Conservation (phyloP, 2,329 filamentous ascomycete species). For the Cladosporium halotolerans region DNA sequence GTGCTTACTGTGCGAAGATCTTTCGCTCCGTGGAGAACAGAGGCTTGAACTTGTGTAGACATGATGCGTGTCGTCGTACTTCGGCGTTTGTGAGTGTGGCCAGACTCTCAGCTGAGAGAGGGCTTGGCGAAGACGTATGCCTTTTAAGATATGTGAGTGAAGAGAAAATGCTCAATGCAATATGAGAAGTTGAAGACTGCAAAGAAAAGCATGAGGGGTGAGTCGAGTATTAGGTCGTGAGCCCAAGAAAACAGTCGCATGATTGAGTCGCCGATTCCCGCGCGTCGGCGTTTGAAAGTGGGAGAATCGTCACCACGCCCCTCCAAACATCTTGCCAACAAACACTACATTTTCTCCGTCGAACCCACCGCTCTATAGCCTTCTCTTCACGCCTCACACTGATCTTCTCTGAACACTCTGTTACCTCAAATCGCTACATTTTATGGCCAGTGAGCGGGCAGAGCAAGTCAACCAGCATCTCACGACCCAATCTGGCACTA, state of each 20-base stretch:
- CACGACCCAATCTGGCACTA: neutral
- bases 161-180: too few relatives aligned
- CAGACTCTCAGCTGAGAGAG: neutral
- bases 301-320: neutral
- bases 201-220: too few relatives aligned
- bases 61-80: neutral
- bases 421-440: neutral
- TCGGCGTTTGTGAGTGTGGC: neutral
- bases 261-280: too few relatives aligned
- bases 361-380: neutral
- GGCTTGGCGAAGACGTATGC: too few relatives aligned
- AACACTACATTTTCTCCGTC: neutral
- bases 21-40: slow-evolving; percentile 56
- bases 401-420: too few relatives aligned
- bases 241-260: too few relatives aligned
- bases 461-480: slow-evolving; percentile 3
- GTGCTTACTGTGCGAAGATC: slow-evolving; percentile 52
- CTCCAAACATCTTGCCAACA: slow-evolving; percentile 2
- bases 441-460: slow-evolving; percentile 4
- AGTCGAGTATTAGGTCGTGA: too few relatives aligned
- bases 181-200: too few relatives aligned
- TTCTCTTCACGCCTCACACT: neutral
- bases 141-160: too few relatives aligned
- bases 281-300: slow-evolving; percentile 10
- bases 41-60: slow-evolving; percentile 38